Evolutionary conservation across 176 grass and related monocot species (phyloP), one percentile per base, ranked within the genome.

Genomic region (Miscanthus lutarioriparius): DNA sequence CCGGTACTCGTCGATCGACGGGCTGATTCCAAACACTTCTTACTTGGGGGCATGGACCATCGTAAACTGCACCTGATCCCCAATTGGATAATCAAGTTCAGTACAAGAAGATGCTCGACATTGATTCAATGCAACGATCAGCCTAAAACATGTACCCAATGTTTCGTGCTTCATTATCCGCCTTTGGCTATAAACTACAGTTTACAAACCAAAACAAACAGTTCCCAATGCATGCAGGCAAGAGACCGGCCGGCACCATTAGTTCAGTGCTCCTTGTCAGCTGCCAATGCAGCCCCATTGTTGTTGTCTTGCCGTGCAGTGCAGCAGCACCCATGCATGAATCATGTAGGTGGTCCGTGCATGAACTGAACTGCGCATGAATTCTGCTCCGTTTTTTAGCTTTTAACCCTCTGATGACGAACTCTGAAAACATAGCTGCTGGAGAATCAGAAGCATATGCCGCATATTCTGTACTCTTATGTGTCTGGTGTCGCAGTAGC

Each of bases 261-360:
- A 86, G 67, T 58, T 62, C 37, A 87, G 84, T 79, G 75, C 75
- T 77, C 48, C n/a, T 59, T 87, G 68, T 77, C 72, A 82, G 43
- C 79, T 76, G 44, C 37, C 76, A 11, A 23, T 1, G 22, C n/a
- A 41, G 45, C 26, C 62, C 30, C 64, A 45, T 69, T 61, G 64
- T 61, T 69, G 64, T 70, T 59, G 36, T 27, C 64, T 70, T 78
- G 83, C 47, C 41, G 49, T 70, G 83, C 74, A 59, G 49, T 71
- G 72, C 20, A 79, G 47, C 47, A 47, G 51, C 19, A 81, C 77
- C 67, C 40, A 12, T 45, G 33, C 38, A 47, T 26, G 78, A 69
- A 72, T 11, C 75, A 62, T 81, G 75, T 23, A 79, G 58, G 74
- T 48, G 74, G 79, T 90, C 73, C 73, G 83, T 90, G 70, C 70